Evolutionary conservation across 257 asterid genomes (phyloP).

Genomic region (Solanum pinnatisectum): DNA sequence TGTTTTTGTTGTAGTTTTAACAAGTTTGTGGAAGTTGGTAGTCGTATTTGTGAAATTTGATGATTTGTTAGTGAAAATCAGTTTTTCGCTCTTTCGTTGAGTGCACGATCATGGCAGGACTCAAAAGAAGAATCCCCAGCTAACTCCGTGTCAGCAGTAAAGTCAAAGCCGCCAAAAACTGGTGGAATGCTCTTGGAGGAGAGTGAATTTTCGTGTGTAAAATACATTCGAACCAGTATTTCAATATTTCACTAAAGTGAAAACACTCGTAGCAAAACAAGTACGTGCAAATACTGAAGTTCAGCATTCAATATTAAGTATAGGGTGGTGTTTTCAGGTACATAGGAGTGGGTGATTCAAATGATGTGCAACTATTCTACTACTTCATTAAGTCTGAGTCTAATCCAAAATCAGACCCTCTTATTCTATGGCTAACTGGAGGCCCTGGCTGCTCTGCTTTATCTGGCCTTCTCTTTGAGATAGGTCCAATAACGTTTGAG

Average conservation of each 20-base stretch:
- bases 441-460: conserved; percentile 22
- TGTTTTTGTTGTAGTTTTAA: neutral
- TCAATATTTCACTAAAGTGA: neutral
- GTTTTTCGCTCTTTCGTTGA: neutral
- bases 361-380: conserved; percentile 24
- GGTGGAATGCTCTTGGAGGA: too few species aligned
- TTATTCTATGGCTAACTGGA: conserved; percentile 19
- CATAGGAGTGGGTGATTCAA: conserved; percentile 18
- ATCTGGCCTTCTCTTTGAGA: conserved; percentile 14
- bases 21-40: neutral
- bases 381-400: conserved; percentile 13
- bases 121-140: too few species aligned
- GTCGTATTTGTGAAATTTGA: neutral
- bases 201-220: neutral
- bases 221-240: neutral
- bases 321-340: conserved; percentile 3
- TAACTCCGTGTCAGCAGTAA: too few species aligned
- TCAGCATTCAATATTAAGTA: neutral
- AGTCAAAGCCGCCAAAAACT: too few species aligned
- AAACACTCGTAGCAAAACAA: neutral
- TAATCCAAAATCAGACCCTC: conserved; percentile 13
- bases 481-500: conserved; percentile 1
- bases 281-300: neutral
- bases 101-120: neutral
- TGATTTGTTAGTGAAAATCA: neutral